phyloP scores from a whole-genome alignment of 2,329 filamentous ascomycete genomes.

The Fusarium sp. region DNA sequence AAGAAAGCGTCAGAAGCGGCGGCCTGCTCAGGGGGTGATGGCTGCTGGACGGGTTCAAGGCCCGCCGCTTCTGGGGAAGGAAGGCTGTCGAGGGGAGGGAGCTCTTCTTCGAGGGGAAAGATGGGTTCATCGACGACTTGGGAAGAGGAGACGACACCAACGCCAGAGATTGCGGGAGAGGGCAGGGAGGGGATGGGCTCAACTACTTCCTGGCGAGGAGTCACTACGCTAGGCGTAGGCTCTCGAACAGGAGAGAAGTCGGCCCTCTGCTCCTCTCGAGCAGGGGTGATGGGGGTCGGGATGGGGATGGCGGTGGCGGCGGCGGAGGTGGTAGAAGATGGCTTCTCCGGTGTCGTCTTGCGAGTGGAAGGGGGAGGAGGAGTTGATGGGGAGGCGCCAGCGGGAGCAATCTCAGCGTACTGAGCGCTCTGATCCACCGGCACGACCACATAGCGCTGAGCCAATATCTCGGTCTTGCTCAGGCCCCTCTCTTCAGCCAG shows the following conservation, averaged over 20 bases:
- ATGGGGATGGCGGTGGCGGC: background rate
- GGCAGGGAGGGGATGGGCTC: background rate
- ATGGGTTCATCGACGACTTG: background rate
- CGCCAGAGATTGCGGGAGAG: background rate
- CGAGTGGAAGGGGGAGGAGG: background rate
- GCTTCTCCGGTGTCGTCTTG: background rate
- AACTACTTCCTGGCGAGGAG: background rate
- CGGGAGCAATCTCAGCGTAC: background rate
- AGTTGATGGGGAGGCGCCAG: background rate
- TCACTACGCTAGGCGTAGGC: background rate
- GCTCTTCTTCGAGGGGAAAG: background rate
- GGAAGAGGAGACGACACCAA: background rate
- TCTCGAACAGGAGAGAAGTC: background rate
- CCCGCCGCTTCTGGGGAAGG: background rate
- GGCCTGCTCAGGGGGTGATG: background rate
- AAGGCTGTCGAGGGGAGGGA: background rate
- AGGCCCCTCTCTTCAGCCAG: background rate
- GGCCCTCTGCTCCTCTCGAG: background rate
- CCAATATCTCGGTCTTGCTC: background rate
- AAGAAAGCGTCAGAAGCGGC: background rate
- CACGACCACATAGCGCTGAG: background rate
- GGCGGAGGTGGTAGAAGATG: background rate
- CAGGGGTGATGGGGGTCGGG: background rate
- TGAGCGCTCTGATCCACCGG: constrained; percentile 10
- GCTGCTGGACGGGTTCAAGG: background rate